These are phyloP conservation scores for Cyclocybe cylindracea DNA, from an alignment of 768 basidiomycete genomes.

Conservation along the genomic window DNA sequence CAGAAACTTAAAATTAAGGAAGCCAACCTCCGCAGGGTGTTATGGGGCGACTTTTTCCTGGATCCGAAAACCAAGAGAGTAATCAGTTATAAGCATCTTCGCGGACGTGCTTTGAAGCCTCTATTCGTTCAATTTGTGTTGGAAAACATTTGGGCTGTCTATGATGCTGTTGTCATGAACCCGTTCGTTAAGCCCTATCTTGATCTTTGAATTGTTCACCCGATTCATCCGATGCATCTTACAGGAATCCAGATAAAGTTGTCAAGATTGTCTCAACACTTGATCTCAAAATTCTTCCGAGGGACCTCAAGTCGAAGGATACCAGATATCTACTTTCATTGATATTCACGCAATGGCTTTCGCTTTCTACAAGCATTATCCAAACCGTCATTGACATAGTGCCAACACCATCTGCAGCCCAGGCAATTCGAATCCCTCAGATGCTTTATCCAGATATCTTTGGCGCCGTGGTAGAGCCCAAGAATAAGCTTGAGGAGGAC, in stretches of 20 bases:
- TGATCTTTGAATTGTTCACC: slow-evolving; percentile 9
- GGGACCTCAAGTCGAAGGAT: slow-evolving; percentile 93
- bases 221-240: slow-evolving; percentile 17
- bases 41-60: slow-evolving; percentile 98
- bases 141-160: slow-evolving; percentile 97
- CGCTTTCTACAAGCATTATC: slow-evolving; percentile 90
- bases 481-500: slow-evolving; percentile 81
- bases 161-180: slow-evolving; percentile 85
- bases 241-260: slow-evolving; percentile 87
- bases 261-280: slow-evolving; percentile 84
- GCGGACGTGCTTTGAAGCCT: slow-evolving; percentile 86
- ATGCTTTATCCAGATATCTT: slow-evolving; percentile 86
- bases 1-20: slow-evolving; percentile 91
- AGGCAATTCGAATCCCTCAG: slow-evolving; percentile 81
- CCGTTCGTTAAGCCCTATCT: slow-evolving; percentile 61
- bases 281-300: slow-evolving; percentile 78
- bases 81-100: slow-evolving; percentile 87
- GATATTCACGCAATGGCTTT: slow-evolving; percentile 95
- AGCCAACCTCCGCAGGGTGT: slow-evolving; percentile 75
- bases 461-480: slow-evolving; percentile 58
- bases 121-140: slow-evolving; percentile 97
- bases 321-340: slow-evolving; percentile 77
- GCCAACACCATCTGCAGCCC: slow-evolving; percentile 84
- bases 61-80: slow-evolving; percentile 96
- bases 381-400: slow-evolving; percentile 91